phyloP scores from a whole-genome alignment of 139 green algal species.

The Spirogloea muscicola region DNA sequence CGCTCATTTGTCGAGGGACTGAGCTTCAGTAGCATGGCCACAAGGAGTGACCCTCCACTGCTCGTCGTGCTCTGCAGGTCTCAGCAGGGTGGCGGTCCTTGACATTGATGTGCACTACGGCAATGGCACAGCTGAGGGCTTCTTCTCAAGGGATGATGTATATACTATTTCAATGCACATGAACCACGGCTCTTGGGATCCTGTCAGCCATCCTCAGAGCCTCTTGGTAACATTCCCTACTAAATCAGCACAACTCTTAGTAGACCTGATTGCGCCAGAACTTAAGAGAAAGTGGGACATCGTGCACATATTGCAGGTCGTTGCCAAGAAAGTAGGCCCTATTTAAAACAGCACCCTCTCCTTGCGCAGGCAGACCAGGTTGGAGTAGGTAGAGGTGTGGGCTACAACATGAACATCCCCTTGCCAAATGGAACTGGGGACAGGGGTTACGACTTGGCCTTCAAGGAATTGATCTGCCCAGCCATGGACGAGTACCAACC shows the following conservation, averaged over 20 bases:
- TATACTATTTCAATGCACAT: conserved; percentile 29
- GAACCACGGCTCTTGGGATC: conserved; percentile 13
- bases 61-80: too few species aligned
- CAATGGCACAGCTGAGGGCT: conserved; percentile 34
- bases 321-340: too few species aligned
- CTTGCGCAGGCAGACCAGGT: conserved; percentile 25
- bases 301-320: too few species aligned
- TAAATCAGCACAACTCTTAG: background rate
- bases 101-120: conserved; percentile 43
- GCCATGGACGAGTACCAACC: conserved; percentile 19
- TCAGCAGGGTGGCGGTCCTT: conserved; percentile 21
- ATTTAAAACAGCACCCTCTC: too few species aligned
- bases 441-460: background rate
- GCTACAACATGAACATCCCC: conserved; percentile 30
- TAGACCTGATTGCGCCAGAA: too few species aligned
- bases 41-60: too few species aligned
- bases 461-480: conserved; percentile 15
- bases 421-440: conserved; percentile 15
- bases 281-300: too few species aligned
- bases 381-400: conserved; percentile 1
- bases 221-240: background rate
- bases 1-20: too few species aligned
- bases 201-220: conserved; percentile 1
- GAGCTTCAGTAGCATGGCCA: too few species aligned
- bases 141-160: conserved; percentile 9